A percentile compares a stretch with the other conserved stretches of the same genome.
phyloP scores from a whole-genome alignment of 1,284 basidiomycete genomes.

The Leccinum pachyderme region DNA sequence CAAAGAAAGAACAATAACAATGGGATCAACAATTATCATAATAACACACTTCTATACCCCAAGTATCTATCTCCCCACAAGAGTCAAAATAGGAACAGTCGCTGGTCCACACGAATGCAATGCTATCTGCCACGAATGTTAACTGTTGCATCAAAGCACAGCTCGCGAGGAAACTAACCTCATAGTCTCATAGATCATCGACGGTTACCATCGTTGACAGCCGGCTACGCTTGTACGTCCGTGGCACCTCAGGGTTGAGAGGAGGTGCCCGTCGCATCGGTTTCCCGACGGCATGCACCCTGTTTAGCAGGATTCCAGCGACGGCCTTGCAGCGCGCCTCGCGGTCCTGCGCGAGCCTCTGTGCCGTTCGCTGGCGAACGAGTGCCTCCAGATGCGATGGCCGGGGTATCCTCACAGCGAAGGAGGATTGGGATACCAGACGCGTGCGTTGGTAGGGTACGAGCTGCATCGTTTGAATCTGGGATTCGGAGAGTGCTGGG shows the following conservation, averaged over 20 bases:
- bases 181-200: constrained; percentile 29
- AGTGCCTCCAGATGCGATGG: constrained; percentile 25
- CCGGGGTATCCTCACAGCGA: constrained; percentile 28
- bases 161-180: constrained; percentile 1
- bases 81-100: background rate
- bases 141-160: background rate
- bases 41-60: background rate
- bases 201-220: constrained; percentile 39
- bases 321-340: constrained; percentile 45
- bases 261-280: constrained; percentile 38
- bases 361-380: constrained; percentile 33
- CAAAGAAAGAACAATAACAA: background rate
- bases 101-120: background rate
- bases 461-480: constrained; percentile 10
- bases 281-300: constrained; percentile 45
- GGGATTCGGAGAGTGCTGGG: background rate
- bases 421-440: constrained; percentile 30
- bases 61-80: background rate
- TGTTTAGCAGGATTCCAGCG: constrained; percentile 47
- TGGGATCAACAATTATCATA: background rate
- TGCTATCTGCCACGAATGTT: background rate
- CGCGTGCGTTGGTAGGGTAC: constrained; percentile 29
- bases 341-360: constrained; percentile 34
- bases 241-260: constrained; percentile 17
- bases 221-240: constrained; percentile 45